Evolutionary conservation across 1,284 basidiomycete genomes (phyloP).

Genomic region (Coriolopsis trogii): DNA sequence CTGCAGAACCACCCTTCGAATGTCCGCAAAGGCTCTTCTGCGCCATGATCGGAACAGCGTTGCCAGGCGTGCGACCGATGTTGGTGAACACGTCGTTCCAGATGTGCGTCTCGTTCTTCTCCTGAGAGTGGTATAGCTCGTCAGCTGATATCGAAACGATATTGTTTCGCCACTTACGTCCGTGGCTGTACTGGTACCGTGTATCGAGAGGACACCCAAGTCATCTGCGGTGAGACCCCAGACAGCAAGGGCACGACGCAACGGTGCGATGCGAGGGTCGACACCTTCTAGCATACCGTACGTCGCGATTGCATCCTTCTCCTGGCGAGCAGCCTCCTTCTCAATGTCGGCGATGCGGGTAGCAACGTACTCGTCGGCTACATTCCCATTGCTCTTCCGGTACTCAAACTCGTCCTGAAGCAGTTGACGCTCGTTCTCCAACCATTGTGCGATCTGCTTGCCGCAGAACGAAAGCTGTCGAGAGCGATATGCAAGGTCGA

Average conservation of each 20-base stretch:
- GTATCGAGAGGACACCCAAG: conserved; percentile 87
- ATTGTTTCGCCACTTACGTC: conserved; percentile 55
- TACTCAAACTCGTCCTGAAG: conserved; percentile 79
- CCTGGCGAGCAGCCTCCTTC: conserved; percentile 86
- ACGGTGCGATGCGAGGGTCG: conserved; percentile 85
- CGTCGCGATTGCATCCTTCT: conserved; percentile 86
- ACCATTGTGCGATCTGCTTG: conserved; percentile 92
- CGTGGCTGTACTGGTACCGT: conserved; percentile 95
- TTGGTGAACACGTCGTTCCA: conserved; percentile 94
- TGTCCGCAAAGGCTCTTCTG: conserved; percentile 97
- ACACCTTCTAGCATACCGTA: conserved; percentile 95
- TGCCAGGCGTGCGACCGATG: conserved; percentile 88
- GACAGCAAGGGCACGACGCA: conserved; percentile 93
- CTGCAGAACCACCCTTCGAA: conserved; percentile 95
- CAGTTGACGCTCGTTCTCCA: conserved; percentile 83
- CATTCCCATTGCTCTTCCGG: conserved; percentile 57
- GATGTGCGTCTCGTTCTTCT: conserved; percentile 97
- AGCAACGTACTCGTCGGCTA: conserved; percentile 69
- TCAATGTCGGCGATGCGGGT: conserved; percentile 83
- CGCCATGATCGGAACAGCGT: conserved; percentile 95
- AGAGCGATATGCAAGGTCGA: conserved; percentile 85
- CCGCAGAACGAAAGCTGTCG: conserved; percentile 94
- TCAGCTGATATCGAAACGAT: not conserved
- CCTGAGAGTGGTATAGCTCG: conserved; percentile 44
- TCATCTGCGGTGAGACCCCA: conserved; percentile 96